Base-by-base conservation (phyloP, 345 rosid genomes). In the Hibiscus trionum region DNA sequence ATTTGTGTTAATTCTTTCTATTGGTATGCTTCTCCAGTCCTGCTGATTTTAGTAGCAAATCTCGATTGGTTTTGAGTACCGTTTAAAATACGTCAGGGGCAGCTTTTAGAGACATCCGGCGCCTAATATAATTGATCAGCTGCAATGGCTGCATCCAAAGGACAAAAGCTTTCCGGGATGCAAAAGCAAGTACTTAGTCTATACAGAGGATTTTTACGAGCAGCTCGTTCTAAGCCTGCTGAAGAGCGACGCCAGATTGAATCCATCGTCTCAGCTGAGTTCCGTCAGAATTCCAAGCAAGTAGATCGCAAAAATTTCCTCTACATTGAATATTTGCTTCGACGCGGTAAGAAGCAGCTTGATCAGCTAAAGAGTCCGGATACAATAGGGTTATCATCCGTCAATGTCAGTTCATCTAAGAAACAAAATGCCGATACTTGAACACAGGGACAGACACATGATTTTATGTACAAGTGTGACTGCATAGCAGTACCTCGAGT, bases 131-230 rank as follows among this genome's bases (percentile, higher is more conserved):
- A 42, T 47, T 61, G 16, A 64, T 70, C 24, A 76, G 77, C 33
- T 46, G 14, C 73, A 44, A 85, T 85, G 88, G 79, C 70, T 66
- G 74, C 75, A 74, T 50, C 77, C 8, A 69, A 46, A 5, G 74
- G 74, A 6, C 37, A 77, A 55, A 83, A 73, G 46, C 94, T 90
- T 11, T 93, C 97, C 8, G 96, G 98, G 64, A 80, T 93, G 90
- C 98, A 93, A 81, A 93, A 85, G 80, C 93, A 93, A 81, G 98
- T 87, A 62, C 79, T 93, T 42, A 83, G 88, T 77, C 82, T 93
- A 17, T 93, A 91, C 80, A 81, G 98, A 69, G 93, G 89, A 7
- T 91, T 93, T 75, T 74, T 93, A n/a, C 85, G 98, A 73, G 93
- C 89, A 69, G 88, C 92, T 59, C 93, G 92, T 66, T 81, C 77